Base-by-base conservation (phyloP, 768 basidiomycete genomes). In the Boletus sp. region DNA sequence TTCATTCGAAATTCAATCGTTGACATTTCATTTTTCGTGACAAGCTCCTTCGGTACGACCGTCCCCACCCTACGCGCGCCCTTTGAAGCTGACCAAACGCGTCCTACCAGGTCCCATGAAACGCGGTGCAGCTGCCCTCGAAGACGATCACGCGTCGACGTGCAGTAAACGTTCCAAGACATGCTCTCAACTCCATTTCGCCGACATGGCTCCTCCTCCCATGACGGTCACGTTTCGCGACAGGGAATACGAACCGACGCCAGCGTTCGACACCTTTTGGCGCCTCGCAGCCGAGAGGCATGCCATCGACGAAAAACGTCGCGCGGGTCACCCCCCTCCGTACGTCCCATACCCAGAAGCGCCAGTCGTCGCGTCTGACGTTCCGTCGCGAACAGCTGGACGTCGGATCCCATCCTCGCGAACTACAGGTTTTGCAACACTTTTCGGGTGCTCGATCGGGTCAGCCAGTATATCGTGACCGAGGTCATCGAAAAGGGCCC, bases 401-500 rank as follows among this genome's bases (percentile, higher is more conserved):
- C 89, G 0, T 67, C 78, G 1, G 87, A 92, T 66, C 64, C 70
- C 3, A 81, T 86, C 49, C 75, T 92, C 18, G 75, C 67, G 2
- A 64, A 73, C 12, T 78, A 83, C 61, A 78, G 76, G 32, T 91
- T 90, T 67, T 90, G 88, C 72, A 90, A 90, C 64, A 81, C 86
- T 0, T 92, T 80, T 65, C 87, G 90, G 36, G 83, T 90, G 8
- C 77, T 85, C 44, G 90, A 92, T 73, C 83, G 82, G 36, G 78
- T 78, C 17, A 83, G 80, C 32, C 90, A 92, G 63, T 92, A 79
- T 59, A 75, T 92, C 55, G 77, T 92, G 33, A 64, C 69, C 7
- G 79, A 89, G 54, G 88, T 92, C 57, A 84, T 92, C 58, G 78
- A 85, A 61, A 81, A 83, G 64, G 89, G 89, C 39, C 75, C 82